Evolutionary conservation across 306 rosid genomes (phyloP).

Genomic region (Prunus mume): DNA sequence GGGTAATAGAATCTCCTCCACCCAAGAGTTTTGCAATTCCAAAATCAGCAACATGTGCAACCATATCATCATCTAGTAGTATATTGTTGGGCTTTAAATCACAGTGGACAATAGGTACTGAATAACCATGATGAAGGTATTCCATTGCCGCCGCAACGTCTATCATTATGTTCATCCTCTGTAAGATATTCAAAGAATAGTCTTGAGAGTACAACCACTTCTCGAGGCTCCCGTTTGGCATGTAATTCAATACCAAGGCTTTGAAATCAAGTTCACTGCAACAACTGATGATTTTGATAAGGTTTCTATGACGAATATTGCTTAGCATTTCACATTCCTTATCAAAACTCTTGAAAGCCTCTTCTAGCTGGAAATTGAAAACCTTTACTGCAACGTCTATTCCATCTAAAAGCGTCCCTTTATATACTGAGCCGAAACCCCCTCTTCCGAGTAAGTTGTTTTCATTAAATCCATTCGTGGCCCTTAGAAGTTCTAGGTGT

Average conservation of each 20-base stretch:
- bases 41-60: conserved; percentile 22
- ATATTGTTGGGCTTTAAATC: conserved; percentile 14
- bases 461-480: conserved; percentile 13
- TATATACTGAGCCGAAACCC: conserved; percentile 13
- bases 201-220: background rate
- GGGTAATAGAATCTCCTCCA: conserved; percentile 17
- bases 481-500: conserved; percentile 10
- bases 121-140: conserved; percentile 40
- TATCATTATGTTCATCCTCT: conserved; percentile 17
- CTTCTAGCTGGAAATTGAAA: conserved; percentile 7
- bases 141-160: conserved; percentile 1
- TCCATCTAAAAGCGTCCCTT: conserved; percentile 20
- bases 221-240: conserved; percentile 27
- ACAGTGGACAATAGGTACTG: conserved; percentile 29
- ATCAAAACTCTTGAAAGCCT: background rate
- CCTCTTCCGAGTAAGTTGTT: background rate
- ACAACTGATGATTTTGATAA: conserved; percentile 17
- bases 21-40: conserved; percentile 35
- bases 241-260: conserved; percentile 18
- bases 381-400: conserved; percentile 18
- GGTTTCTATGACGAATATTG: conserved; percentile 5
- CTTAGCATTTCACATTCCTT: background rate
- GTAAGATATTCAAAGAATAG: background rate
- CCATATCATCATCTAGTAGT: too few species aligned
- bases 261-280: conserved; percentile 18